These are phyloP conservation scores for Alternaria dauci DNA, from an alignment of 2,329 filamentous ascomycete genomes.

Conservation along the genomic window DNA sequence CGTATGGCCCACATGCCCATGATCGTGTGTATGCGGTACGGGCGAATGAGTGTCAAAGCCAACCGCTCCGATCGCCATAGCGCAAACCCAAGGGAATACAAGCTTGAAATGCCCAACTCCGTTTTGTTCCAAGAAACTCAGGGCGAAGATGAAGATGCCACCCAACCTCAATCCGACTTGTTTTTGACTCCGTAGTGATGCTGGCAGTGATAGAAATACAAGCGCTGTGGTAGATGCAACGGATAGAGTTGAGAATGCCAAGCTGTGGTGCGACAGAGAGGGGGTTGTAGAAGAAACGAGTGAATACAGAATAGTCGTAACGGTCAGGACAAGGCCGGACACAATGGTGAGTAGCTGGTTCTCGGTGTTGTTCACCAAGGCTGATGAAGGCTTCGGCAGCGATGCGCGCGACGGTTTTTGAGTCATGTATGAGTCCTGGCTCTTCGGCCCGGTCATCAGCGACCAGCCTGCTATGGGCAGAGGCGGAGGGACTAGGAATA, in stretches of 20 bases:
- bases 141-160: conserved; percentile 31
- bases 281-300: conserved; percentile 43
- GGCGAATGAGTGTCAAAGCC: conserved; percentile 51
- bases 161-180: conserved; percentile 46
- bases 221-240: conserved; percentile 55
- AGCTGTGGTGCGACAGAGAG: conserved; percentile 41
- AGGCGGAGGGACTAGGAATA: conserved; percentile 60
- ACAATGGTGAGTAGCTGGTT: conserved; percentile 55
- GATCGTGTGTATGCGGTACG: conserved; percentile 36
- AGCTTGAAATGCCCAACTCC: conserved; percentile 22
- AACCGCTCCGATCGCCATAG: conserved; percentile 50
- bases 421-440: conserved; percentile 32
- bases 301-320: conserved; percentile 49
- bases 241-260: conserved; percentile 53
- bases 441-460: conserved; percentile 35
- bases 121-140: conserved; percentile 37
- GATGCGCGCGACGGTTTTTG: conserved; percentile 34
- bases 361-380: conserved; percentile 49
- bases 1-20: conserved; percentile 43
- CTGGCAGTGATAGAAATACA: conserved; percentile 54
- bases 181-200: conserved; percentile 51
- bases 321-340: conserved; percentile 50
- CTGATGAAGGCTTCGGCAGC: conserved; percentile 45
- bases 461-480: conserved; percentile 51
- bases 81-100: conserved; percentile 34